A percentile compares a stretch with the other conserved stretches of the same genome.
Conservation (phyloP, 2,329 filamentous ascomycete genomes). For the Ceratocystis eucalypticola region DNA sequence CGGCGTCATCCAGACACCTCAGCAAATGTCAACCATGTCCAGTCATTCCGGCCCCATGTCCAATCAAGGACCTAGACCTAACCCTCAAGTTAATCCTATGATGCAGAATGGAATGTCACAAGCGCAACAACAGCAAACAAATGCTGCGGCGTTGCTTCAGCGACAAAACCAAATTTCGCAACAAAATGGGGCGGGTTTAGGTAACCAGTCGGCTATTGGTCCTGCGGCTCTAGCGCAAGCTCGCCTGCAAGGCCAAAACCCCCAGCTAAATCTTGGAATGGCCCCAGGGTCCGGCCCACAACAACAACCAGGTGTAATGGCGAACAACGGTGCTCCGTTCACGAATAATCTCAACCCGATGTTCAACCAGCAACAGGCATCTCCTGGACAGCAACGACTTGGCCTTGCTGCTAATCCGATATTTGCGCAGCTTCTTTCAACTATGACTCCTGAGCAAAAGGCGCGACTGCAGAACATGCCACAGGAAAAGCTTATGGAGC, state of each 20-base stretch:
- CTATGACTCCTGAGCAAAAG: constrained; percentile 36
- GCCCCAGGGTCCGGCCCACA: constrained; percentile 24
- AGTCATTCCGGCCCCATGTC: constrained; percentile 6
- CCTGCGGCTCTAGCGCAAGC: neutral
- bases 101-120: constrained; percentile 2
- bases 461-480: constrained; percentile 32
- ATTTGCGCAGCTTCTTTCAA: constrained; percentile 31
- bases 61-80: neutral
- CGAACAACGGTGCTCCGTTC: constrained; percentile 36
- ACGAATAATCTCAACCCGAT: constrained; percentile 38
- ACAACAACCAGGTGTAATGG: constrained; percentile 25
- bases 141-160: neutral
- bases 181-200: constrained; percentile 23
- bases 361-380: constrained; percentile 41
- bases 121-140: constrained; percentile 6
- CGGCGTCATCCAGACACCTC: neutral
- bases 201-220: constrained; percentile 17
- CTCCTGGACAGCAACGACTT: constrained; percentile 26
- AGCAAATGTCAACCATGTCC: constrained; percentile 7
- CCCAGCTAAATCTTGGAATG: constrained; percentile 5
- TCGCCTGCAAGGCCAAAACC: constrained; percentile 2
- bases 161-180: constrained; percentile 5
- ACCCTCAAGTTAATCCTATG: neutral
- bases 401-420: constrained; percentile 29
- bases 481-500: constrained; percentile 38